Evolutionary conservation across 2,329 filamentous ascomycete species (phyloP), one percentile per base, ranked within the genome.

Genomic region (Xylariaceae sp.): DNA sequence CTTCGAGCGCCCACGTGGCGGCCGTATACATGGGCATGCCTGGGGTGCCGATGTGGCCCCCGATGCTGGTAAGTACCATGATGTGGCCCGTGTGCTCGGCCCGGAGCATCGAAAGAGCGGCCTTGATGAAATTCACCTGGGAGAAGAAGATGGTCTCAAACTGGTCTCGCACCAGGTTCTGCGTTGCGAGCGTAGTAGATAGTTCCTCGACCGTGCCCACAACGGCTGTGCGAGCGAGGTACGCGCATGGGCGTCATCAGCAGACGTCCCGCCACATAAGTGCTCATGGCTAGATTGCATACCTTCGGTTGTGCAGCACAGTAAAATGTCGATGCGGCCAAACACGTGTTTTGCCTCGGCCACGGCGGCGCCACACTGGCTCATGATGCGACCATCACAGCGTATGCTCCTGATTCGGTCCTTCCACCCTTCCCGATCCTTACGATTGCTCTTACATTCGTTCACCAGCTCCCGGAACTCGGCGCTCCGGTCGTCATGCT

Each of bases 81-180:
- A 97, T 83, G 61, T 98, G 92, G 0, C 92, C 92, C 7, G 83
- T 88, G 52, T 83, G 81, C 56, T 89, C 84, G 44, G 74, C 71
- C 30, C 92, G 76, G 61, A 97, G 82, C 38, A 81, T 74, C 1
- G 90, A 88, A 15, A 98, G 71, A 1, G 81, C 74, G 11, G 89
- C 85, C 61, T 92, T 94, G 68, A 97, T 94, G 59, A 94, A 87
- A 64, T 97, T 97, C 61, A 97, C 83, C 41, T 94, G 88, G 1
- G 87, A 88, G 62, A 97, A 97, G 70, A 94, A 97, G 54, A 94
- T 88, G 47, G 81, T 81, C 62, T 97, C 90, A 60, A 97, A 96
- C 60, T 96, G 90, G 56, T 94, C 86, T 45, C 85, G 79, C 24
- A 94, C 83, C 13, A 96, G 74, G 42, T 83, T 88, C 51, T 83